phyloP scores from a whole-genome alignment of 2,329 filamentous ascomycete species.

The Paecilomyces variotii region DNA sequence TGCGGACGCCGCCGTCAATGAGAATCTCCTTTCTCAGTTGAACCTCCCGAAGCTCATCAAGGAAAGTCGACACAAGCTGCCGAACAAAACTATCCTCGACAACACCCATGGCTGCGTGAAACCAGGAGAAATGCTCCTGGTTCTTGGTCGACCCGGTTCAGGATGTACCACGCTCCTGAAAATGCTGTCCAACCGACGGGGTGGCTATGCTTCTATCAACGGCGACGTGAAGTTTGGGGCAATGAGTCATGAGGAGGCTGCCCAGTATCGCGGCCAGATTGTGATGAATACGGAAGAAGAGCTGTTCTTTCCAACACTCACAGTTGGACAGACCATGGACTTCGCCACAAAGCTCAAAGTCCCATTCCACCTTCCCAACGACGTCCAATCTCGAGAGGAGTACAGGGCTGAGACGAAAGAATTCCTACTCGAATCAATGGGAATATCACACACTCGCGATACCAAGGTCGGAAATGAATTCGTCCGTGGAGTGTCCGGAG shows the following conservation, averaged over 20 bases:
- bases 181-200: conserved; percentile 56
- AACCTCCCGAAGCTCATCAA: conserved; percentile 47
- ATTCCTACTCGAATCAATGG: conserved; percentile 51
- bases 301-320: conserved; percentile 44
- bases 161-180: conserved; percentile 67
- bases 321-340: conserved; percentile 45
- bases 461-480: conserved; percentile 63
- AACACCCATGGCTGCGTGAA: conserved; percentile 61
- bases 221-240: conserved; percentile 53
- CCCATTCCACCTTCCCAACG: conserved; percentile 41
- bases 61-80: conserved; percentile 48
- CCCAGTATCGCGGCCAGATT: conserved; percentile 49
- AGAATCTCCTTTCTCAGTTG: conserved; percentile 55
- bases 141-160: conserved; percentile 59
- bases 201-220: conserved; percentile 49
- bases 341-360: conserved; percentile 52
- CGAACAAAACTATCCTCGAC: conserved; percentile 57
- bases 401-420: conserved; percentile 41
- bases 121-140: conserved; percentile 64
- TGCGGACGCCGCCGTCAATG: conserved; percentile 56
- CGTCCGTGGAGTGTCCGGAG: conserved; percentile 59
- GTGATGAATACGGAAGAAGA: conserved; percentile 49
- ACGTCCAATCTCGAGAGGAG: conserved; percentile 36
- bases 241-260: conserved; percentile 34
- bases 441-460: conserved; percentile 51